Conservation (phyloP, 257 asterid genomes). For the Lantana camara region DNA sequence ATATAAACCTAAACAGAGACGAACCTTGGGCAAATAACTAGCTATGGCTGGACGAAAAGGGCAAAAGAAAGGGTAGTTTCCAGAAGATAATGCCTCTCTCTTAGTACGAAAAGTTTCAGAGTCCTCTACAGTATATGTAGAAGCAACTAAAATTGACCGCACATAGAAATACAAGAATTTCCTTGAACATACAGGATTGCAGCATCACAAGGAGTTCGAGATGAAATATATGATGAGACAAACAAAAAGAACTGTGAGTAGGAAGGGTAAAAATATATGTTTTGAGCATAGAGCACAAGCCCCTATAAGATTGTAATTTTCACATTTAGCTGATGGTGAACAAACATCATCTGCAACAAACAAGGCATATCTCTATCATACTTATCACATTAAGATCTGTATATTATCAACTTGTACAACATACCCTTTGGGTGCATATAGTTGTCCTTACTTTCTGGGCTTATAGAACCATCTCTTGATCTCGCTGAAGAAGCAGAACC, state of each 20-base stretch:
- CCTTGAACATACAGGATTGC: slow-evolving; percentile 19
- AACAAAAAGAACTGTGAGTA: neutral
- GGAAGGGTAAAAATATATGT: slow-evolving; percentile 33
- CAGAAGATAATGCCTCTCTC: neutral
- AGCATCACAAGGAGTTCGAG: neutral
- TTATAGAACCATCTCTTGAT: slow-evolving; percentile 31
- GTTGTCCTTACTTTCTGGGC: slow-evolving; percentile 27
- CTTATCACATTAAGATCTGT: slow-evolving; percentile 13
- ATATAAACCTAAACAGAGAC: too few species aligned
- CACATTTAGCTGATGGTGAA: slow-evolving; percentile 32
- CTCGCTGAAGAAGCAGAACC: slow-evolving; percentile 32
- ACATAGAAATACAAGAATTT: slow-evolving; percentile 6
- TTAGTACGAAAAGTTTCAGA: neutral
- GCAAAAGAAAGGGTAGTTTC: neutral
- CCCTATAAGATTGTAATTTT: slow-evolving; percentile 34
- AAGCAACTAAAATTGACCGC: slow-evolving; percentile 14
- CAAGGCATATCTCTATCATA: slow-evolving; percentile 25
- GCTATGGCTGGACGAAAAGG: neutral
- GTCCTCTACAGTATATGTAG: slow-evolving; percentile 1
- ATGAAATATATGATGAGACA: neutral
- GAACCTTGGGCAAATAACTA: slow-evolving; percentile 1
- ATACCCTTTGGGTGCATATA: slow-evolving; percentile 29
- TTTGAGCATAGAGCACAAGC: slow-evolving; percentile 53
- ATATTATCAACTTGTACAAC: slow-evolving; percentile 17
- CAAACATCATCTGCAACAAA: slow-evolving; percentile 36